Base-by-base conservation (phyloP, 2,329 filamentous ascomycete genomes). In the Colletotrichum lini region DNA sequence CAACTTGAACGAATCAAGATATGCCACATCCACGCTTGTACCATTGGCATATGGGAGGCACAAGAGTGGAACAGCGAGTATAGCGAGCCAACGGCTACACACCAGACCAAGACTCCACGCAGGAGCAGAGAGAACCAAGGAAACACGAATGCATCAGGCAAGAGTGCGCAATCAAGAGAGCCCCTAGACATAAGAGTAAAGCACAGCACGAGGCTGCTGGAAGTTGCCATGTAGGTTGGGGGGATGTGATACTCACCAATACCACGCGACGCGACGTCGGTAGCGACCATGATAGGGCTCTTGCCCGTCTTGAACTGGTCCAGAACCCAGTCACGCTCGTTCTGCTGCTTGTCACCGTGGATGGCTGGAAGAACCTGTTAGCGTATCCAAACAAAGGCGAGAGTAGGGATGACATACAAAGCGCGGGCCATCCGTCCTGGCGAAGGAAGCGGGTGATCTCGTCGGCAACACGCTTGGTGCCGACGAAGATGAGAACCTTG, bases 241-340 rank as follows among this genome's bases (percentile, higher is more conserved):
- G 84, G 83, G 71, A 54, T 30, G 70, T 88, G 87, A 90, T 93
- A 96, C 95, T 97, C 97, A 98, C 96, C 96, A 87, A 99, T 98
- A 94, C 96, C 96, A 95, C 96, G 96, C 82, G 96, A 98, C 86
- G 96, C 96, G 86, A 99, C 96, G 82, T 98, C 96, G 76, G 96
- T 99, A 86, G 96, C 96, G 87, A 99, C 96, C 95, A 99, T 98
- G 91, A 99, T 97, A 82, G 96, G 96, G 87, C 95, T 98, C 89
- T 98, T 98, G 86, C 95, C 95, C 76, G 94, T 94, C 92, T 98
- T 99, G 91, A 99, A 99, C 84, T 98, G 96, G 84, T 98, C 97
- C 82, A 99, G 89, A 79, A 98, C 96, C 95, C 96, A 98, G 84
- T 98, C 96, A 87, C 96, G 95, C 88, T 99, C 96, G 84, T 98